A percentile compares a stretch with the other conserved stretches of the same genome.
Conservation (phyloP, 305 asterid genomes). For the Galium porrigens region DNA sequence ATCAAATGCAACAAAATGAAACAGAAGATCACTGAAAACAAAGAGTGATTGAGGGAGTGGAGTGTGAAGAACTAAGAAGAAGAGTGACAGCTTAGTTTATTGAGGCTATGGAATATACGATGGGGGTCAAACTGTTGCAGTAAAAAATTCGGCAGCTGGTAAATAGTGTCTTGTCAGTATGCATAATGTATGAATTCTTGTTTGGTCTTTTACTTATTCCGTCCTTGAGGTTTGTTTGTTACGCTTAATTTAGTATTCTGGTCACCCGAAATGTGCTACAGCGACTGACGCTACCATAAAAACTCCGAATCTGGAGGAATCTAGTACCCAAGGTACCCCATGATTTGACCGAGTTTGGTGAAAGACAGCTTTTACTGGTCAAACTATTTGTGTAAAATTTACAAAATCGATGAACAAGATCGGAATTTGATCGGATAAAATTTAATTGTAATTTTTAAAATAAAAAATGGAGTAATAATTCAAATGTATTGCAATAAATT, state of each 20-base stretch:
- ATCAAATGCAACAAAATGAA: not conserved
- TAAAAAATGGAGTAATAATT: too few species aligned
- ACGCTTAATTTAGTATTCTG: not conserved
- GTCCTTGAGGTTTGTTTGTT: not conserved
- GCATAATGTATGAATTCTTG: not conserved
- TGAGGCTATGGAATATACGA: not conserved
- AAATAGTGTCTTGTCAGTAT: not conserved
- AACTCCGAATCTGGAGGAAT: not conserved
- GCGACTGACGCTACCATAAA: not conserved
- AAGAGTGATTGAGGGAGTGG: constrained; percentile 1
- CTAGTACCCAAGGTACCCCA: not conserved
- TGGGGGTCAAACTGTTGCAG: not conserved
- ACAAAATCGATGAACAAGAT: too few species aligned
- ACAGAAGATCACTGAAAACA: not conserved
- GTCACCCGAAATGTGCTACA: too few species aligned
- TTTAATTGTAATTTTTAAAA: too few species aligned
- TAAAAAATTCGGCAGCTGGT: not conserved
- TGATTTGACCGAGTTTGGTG: not conserved
- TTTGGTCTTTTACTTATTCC: not conserved
- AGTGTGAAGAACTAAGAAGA: not conserved
- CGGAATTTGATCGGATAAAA: too few species aligned
- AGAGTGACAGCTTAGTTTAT: constrained; percentile 3
- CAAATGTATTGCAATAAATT: too few species aligned
- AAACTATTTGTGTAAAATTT: too few species aligned
- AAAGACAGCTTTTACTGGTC: not conserved